Evolutionary conservation across 768 basidiomycete genomes (phyloP), one percentile per base, ranked within the genome.

Genomic region (Agrocybe chaxingu): DNA sequence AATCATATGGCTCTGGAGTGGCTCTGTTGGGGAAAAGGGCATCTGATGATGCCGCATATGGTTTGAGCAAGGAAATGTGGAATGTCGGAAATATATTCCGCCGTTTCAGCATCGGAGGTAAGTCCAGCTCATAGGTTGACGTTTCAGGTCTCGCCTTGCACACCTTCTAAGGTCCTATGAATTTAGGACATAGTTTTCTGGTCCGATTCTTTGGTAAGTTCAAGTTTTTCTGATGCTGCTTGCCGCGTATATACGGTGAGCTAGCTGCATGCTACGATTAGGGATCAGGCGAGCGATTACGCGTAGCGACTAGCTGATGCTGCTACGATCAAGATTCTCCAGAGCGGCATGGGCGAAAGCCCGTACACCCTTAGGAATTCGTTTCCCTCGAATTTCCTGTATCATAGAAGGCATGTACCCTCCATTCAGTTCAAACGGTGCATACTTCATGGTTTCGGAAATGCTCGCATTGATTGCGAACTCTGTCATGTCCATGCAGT

Each of bases 401-500:
- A 59, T 45, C 48, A 59, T 51, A 1, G 47, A 63, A 58, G 46
- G 58, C 36, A 63, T 57, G 47, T 59, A 58, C 3, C 68, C 63
- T 1, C 45, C 8, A 36, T 66, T 66, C 1, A 66, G 19, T 35
- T 67, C 62, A 38, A 66, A 69, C 0, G 69, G 72, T n/a, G 69
- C 60, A 43, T 64, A 74, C n/a, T 59, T 54, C 0, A 71, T 75
- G 0, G 68, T 55, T 9, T 42, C 54, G 0, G 56, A 62, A 1
- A 59, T 47, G 32, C 61, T 66, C 0, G 57, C 46, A 29, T 63
- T 77, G 7, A 74, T 64, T 0, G 72, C 72, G 53, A 76, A 75
- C 48, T 75, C 70, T 0, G 63, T 59, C 42, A 69, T 44, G 3
- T 67, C 67, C 1, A 71, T 8, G 6, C 59, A 56, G 0, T 62